Evolutionary conservation across 305 asterid genomes (phyloP), one percentile per base, ranked within the genome.

Genomic region (Fraxinus albicans): DNA sequence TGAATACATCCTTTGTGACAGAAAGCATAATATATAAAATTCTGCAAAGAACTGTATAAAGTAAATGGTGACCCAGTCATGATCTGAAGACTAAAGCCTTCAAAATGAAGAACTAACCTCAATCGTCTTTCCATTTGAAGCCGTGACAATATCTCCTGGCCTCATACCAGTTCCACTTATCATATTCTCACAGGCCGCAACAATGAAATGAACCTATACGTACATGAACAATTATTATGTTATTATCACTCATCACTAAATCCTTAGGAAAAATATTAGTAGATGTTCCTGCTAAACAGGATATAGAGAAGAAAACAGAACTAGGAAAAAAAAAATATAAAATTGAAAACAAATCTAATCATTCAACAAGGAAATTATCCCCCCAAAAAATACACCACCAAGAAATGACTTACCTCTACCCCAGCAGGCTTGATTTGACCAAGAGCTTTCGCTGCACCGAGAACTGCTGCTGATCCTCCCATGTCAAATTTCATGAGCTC

Each of bases 381-480:
- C 23, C 53, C 29, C 35, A 76, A 69, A 80, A 33, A 17, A 42
- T 13, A 4, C 69, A 65, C 34, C 35, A 69, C 3, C 72, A 60
- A 72, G 27, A 76, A n/a, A 83, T 36, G 19, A 73, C 63, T 13
- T 40, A 95, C 99, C 97, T 95, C 98, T n/a, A 95, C 99, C 80
- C 99, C 98, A 75, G 92, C 88, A 76, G 99, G 99, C 88, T 90
- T 96, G 88, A 96, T 92, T 86, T 93, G 97, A 72, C 90, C 99
- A 40, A 96, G 94, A 77, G 98, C 97, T 91, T 95, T 95, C 29
- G 99, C 99, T 31, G 99, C 98, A 81, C 99, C 99, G 8, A 96
- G 79, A 17, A 96, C 99, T 36, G 98, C 98, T 53, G 99, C 99
- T 33, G 99, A 91, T 85, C 98, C 99, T 74, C 98, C 99, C 99